Conservation (phyloP, 140 eudicot species). For the Bidens hawaiensis region DNA sequence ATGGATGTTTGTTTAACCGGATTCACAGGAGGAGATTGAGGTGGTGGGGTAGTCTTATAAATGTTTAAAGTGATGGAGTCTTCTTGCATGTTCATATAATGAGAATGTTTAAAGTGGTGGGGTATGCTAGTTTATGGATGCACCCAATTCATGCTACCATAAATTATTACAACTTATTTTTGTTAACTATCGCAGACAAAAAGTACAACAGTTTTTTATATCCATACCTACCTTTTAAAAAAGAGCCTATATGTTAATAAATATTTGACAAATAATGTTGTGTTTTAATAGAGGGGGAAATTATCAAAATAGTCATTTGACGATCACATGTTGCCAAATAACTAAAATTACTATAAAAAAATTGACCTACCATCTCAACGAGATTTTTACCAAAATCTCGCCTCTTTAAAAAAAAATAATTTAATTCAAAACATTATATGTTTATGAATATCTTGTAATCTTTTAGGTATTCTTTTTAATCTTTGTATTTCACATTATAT, state of each 20-base stretch:
- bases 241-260: background rate
- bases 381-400: too few relatives aligned
- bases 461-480: too few relatives aligned
- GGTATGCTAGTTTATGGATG: slow-evolving; percentile 2
- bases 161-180: slow-evolving; percentile 6
- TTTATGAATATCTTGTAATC: too few relatives aligned
- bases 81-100: slow-evolving; percentile 41
- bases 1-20: slow-evolving; percentile 22
- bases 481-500: too few relatives aligned
- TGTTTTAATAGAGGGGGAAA: background rate
- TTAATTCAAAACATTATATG: too few relatives aligned
- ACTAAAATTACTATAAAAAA: background rate
- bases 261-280: slow-evolving; percentile 1
- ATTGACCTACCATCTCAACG: too few relatives aligned
- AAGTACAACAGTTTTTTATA: slow-evolving; percentile 8
- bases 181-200: background rate
- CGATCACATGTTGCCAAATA: too few relatives aligned
- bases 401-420: too few relatives aligned
- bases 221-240: background rate
- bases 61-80: slow-evolving; percentile 27
- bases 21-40: slow-evolving; percentile 51
- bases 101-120: slow-evolving; percentile 23
- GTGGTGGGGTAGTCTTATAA: slow-evolving; percentile 40
- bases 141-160: slow-evolving; percentile 33
- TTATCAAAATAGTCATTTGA: too few relatives aligned